Percentiles rank a stretch among this genome's conserved stretches.
These are phyloP conservation scores for Chaetomium sp. DNA, from an alignment of 2,329 filamentous ascomycete genomes.

Conservation along the genomic window DNA sequence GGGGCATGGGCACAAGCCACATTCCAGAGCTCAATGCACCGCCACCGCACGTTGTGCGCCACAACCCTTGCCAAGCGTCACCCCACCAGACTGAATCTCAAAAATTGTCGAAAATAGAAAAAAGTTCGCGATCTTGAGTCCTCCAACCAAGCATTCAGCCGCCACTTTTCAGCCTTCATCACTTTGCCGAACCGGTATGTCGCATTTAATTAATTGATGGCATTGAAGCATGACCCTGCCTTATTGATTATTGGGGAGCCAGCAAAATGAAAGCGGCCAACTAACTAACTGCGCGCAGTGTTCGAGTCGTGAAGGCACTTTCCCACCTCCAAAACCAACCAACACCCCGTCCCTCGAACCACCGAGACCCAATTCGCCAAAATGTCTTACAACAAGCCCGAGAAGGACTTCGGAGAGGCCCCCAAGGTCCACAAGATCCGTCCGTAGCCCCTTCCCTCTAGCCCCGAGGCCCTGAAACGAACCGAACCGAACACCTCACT, in stretches of 20 bases:
- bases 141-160: constrained; percentile 7
- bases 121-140: constrained; percentile 13
- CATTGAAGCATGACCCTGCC: background rate
- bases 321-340: constrained; percentile 11
- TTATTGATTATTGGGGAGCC: background rate
- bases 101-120: constrained; percentile 20
- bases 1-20: constrained; percentile 6
- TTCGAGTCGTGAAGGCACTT: constrained; percentile 73
- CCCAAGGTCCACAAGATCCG: constrained; percentile 38
- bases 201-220: too few species aligned
- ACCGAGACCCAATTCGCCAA: constrained; percentile 37
- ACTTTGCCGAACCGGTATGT: constrained; percentile 26
- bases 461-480: background rate
- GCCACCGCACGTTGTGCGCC: constrained; percentile 2
- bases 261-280: background rate
- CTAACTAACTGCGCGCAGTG: constrained; percentile 24
- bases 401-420: constrained; percentile 89
- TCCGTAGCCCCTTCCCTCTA: background rate
- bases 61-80: constrained; percentile 15
- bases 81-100: constrained; percentile 13
- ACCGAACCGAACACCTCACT: too few species aligned
- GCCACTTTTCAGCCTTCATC: constrained; percentile 22
- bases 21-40: constrained; percentile 7
- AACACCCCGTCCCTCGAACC: constrained; percentile 19
- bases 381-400: constrained; percentile 93